Base-by-base conservation (phyloP, 805 yeast species). In the Candida silvicultrix region DNA sequence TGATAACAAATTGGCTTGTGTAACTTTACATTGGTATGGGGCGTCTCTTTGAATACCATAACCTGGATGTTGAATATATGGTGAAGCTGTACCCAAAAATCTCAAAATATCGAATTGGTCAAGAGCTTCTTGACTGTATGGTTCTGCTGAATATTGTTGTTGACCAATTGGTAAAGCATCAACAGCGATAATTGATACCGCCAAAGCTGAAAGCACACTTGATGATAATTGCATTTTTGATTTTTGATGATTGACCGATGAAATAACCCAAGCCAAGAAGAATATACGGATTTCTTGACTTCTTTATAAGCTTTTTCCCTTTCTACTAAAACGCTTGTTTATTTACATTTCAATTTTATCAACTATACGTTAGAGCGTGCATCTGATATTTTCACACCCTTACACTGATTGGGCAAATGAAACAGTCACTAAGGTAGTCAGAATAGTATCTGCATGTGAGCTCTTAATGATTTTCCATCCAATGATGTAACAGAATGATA, bases 1-100 rank as follows among this genome's bases (percentile, higher is more conserved):
- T 46, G 70, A 65, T 34, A 74, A 53, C 52, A 74, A 57, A 51
- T 74, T 75, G 9, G 77, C 83, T 57, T 80, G 84, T 49, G 77
- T 78, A 40, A 78, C 67, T 0, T 61, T 53, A 58, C 83, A 78
- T 32, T 69, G 70, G 1, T 54, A 59, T 15, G 86, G 86, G 2
- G 74, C 62, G 19, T 74, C 78, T 38, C 77, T 67, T 40, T 70
- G 66, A 40, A 80, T 73, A 15, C 85, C 85, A 48, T 55, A 70
- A 0, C 83, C 81, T 5, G 69, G 65, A 44, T 73, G 67, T 48
- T 71, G 74, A 12, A 71, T 56, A 56, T 70, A 79, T 10, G 85
- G 85, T 1, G 77, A 81, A 31, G 70, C 54, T n/a, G 80, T 80
- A 14, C 76, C 79, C 44, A 74, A 62, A 54, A 66, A 72, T 40